A percentile compares a stretch with the other conserved stretches of the same genome.
Evolutionary conservation across 768 basidiomycete genomes (phyloP).

Genomic region (Calocera viscosa): DNA sequence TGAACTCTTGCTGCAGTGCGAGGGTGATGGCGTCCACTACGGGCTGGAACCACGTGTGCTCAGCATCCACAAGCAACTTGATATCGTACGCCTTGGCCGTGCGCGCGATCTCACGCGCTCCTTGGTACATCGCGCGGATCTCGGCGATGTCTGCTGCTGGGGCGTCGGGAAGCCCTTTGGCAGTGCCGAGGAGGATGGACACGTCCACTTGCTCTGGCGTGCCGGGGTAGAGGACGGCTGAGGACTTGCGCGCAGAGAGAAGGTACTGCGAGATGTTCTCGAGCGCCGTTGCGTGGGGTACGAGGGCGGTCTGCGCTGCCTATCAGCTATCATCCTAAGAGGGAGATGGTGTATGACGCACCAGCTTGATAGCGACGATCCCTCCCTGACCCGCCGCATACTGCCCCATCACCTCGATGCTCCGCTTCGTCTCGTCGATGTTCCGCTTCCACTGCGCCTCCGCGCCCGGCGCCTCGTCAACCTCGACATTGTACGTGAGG

Average conservation of each 20-base stretch:
- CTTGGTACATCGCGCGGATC: slow-evolving; percentile 47
- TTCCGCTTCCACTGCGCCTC: slow-evolving; percentile 40
- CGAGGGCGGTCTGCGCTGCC: slow-evolving; percentile 46
- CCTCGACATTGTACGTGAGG: slow-evolving; percentile 78
- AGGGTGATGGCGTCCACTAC: slow-evolving; percentile 72
- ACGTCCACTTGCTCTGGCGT: slow-evolving; percentile 49
- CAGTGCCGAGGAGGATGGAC: slow-evolving; percentile 19
- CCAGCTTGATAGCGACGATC: slow-evolving; percentile 70
- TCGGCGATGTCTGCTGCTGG: slow-evolving; percentile 45
- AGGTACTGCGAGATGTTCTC: slow-evolving; percentile 51
- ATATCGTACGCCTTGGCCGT: slow-evolving; percentile 51
- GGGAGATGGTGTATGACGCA: slow-evolving; percentile 26
- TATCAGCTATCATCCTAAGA: neutral
- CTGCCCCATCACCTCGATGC: slow-evolving; percentile 66
- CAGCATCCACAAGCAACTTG: slow-evolving; percentile 70
- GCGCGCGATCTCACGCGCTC: slow-evolving; percentile 52
- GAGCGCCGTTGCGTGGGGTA: slow-evolving; percentile 50
- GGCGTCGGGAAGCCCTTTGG: slow-evolving; percentile 24
- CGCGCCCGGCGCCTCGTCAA: slow-evolving; percentile 44
- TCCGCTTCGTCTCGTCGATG: slow-evolving; percentile 61
- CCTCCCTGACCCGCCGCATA: slow-evolving; percentile 60
- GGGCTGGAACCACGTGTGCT: slow-evolving; percentile 52
- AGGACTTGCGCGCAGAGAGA: slow-evolving; percentile 19
- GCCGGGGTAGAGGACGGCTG: slow-evolving; percentile 52
- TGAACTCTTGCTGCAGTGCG: slow-evolving; percentile 65